Base-by-base conservation (phyloP, 2,329 filamentous ascomycete species). In the Clonostachys solani region DNA sequence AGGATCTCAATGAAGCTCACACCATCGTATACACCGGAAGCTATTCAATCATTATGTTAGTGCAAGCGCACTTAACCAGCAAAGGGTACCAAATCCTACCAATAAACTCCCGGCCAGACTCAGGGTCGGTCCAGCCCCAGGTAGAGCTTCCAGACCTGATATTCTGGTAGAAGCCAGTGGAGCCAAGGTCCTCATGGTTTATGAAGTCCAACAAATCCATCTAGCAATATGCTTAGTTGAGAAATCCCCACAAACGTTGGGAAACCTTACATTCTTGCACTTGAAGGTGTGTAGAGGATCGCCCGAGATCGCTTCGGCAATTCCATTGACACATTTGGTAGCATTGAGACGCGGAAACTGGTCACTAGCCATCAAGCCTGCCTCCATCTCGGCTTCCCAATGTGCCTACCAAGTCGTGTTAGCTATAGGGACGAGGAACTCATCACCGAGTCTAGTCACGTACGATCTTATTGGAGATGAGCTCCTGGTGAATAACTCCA, bases 181-280 rank as follows among this genome's bases (percentile, higher is more conserved):
- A 75, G 10, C 76, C 77, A 6, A 80, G 67, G 42, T 73, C 68
- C 8, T 71, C 66, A 54, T 81, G 77, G 43, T 68, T 71, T 48
- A 74, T 64, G 60, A 81, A 80, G 58, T 78, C 73, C 54, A 77
- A 73, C 13, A 78, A 65, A 51, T 80, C 76, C 36, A 77, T 67
- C 44, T 49, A 9, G n/a, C 23, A 17, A 9, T 17, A 13, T 16
- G 8, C 1, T 16, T 43, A 12, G 33, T 18, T 43, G 5, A 13
- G 12, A 12, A 42, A 17, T 3, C 13, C 6, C 6, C 17, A n/a
- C 23, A 38, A n/a, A 5, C 1, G 5, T n/a, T 18, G 2, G 23
- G 23, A 29, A 10, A 10, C 10, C 47, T 29, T 18, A 49, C 47
- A 40, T 58, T 58, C 50, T 57, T 56, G 50, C 56, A 58, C 40